phyloP scores from a whole-genome alignment of 2,329 filamentous ascomycete genomes.

The Paraphaeosphaeria minitans region DNA sequence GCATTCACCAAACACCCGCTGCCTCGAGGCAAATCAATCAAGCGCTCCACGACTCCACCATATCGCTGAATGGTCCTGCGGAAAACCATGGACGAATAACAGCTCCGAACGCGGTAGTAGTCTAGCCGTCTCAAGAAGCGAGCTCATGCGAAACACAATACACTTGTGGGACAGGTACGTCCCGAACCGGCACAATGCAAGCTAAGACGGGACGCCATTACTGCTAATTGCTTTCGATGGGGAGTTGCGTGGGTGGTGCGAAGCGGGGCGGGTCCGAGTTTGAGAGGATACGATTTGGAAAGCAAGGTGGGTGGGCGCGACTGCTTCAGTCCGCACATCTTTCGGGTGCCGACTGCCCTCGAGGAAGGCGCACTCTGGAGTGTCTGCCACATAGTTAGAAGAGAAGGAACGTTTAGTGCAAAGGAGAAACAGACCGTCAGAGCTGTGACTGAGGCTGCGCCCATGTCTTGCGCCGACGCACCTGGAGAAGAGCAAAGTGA shows the following conservation, averaged over 20 bases:
- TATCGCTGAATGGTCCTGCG: background rate
- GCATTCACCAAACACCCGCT: conserved; percentile 4
- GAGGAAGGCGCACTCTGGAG: background rate
- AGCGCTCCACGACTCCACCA: background rate
- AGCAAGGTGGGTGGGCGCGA: background rate
- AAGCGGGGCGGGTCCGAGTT: background rate
- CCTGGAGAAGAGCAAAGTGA: background rate
- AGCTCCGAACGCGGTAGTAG: background rate
- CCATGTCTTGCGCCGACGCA: conserved; percentile 1
- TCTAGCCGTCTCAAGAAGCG: conserved; percentile 15
- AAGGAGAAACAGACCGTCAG: background rate
- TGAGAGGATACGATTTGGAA: background rate
- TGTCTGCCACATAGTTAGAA: background rate
- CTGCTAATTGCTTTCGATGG: conserved; percentile 3
- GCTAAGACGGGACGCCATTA: conserved; percentile 3
- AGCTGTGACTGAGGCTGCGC: background rate
- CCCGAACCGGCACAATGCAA: conserved; percentile 16
- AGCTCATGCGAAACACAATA: conserved; percentile 12
- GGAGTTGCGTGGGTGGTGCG: background rate
- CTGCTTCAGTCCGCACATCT: background rate
- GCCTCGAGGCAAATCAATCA: conserved; percentile 1
- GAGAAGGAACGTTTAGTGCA: background rate
- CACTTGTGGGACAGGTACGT: conserved; percentile 2
- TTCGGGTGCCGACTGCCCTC: background rate
- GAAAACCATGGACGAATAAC: background rate